These are phyloP conservation scores for Corynascus novoguineensis DNA, from an alignment of 495 filamentous ascomycete genomes.

Conservation along the genomic window DNA sequence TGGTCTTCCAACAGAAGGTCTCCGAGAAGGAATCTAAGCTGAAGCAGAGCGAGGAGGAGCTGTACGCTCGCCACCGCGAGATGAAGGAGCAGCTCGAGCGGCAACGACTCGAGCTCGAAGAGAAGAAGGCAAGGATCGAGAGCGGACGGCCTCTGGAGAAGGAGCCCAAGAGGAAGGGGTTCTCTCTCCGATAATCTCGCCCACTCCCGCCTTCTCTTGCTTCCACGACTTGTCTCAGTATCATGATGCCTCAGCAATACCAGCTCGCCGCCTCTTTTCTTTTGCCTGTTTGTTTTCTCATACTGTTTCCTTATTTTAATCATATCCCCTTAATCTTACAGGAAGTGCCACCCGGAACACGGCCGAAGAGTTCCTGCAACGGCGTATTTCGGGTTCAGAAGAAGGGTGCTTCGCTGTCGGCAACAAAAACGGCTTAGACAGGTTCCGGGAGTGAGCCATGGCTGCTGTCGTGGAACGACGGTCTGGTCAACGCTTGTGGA, in stretches of 20 bases:
- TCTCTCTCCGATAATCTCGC: conserved; percentile 79
- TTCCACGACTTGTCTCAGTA: conserved; percentile 43
- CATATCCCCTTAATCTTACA: conserved; percentile 41
- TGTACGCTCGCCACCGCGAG: conserved; percentile 94
- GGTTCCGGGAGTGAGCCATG: conserved; percentile 23
- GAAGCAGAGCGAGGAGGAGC: conserved; percentile 97
- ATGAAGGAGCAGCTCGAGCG: conserved; percentile 99
- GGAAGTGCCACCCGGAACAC: conserved; percentile 27
- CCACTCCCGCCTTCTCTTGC: conserved; percentile 18
- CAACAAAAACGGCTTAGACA: conserved; percentile 21
- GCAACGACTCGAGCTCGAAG: conserved; percentile 88
- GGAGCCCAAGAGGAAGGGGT: conserved; percentile 94
- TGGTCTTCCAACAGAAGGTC: conserved; percentile 99
- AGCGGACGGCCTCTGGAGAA: conserved; percentile 92
- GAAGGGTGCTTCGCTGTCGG: conserved; percentile 22
- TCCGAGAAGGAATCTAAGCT: conserved; percentile 99
- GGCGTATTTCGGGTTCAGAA: conserved; percentile 13
- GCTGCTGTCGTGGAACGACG: conserved; percentile 23
- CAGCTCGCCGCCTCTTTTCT: conserved; percentile 43
- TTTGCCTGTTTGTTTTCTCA: conserved; percentile 32
- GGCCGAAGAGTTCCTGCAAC: conserved; percentile 15
- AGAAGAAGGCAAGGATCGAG: conserved; percentile 93
- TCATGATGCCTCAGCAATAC: conserved; percentile 48
- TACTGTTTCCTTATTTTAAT: conserved; percentile 46
- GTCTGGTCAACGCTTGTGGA: conserved; percentile 33